These are phyloP conservation scores for Chenopodium suecicum DNA, from an alignment of 148 eudicot genomes.

Conservation along the genomic window DNA sequence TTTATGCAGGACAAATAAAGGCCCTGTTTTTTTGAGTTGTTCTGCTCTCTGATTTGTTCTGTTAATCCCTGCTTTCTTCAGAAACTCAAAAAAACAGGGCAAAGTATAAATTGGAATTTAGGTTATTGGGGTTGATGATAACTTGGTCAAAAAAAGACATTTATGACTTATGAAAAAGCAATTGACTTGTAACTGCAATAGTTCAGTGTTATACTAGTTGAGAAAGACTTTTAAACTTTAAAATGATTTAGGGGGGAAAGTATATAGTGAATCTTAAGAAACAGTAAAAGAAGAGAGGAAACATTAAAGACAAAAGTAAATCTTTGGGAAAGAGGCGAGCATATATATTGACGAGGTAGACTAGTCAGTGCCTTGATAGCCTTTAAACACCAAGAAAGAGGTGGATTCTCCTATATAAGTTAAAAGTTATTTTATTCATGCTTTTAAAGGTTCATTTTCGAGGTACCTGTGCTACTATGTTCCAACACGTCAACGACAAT, in stretches of 20 bases:
- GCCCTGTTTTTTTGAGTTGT: too few species aligned
- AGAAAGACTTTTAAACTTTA: not conserved
- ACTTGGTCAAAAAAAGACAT: conserved; percentile 7
- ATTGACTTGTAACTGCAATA: conserved; percentile 13
- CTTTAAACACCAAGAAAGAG: conserved; percentile 8
- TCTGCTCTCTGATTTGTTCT: too few species aligned
- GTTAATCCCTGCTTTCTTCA: too few species aligned
- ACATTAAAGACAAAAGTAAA: conserved; percentile 19
- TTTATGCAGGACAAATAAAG: too few species aligned
- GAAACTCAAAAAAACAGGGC: too few species aligned
- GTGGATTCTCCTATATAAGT: conserved; percentile 1
- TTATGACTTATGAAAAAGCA: not conserved
- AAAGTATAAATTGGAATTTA: too few species aligned
- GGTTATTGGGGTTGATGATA: not conserved
- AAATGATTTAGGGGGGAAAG: not conserved
- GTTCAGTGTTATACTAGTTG: not conserved
- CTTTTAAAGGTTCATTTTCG: not conserved
- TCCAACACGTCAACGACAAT: too few species aligned
- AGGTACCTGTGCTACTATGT: too few species aligned
- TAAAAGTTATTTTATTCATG: not conserved
- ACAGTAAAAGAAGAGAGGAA: conserved; percentile 27
- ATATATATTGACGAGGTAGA: not conserved
- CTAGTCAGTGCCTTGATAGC: not conserved
- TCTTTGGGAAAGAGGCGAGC: not conserved
- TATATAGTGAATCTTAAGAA: conserved; percentile 3